Evolutionary conservation across 192 early-diverging fungal genomes (phyloP).

Genomic region (Podila epicladia): DNA sequence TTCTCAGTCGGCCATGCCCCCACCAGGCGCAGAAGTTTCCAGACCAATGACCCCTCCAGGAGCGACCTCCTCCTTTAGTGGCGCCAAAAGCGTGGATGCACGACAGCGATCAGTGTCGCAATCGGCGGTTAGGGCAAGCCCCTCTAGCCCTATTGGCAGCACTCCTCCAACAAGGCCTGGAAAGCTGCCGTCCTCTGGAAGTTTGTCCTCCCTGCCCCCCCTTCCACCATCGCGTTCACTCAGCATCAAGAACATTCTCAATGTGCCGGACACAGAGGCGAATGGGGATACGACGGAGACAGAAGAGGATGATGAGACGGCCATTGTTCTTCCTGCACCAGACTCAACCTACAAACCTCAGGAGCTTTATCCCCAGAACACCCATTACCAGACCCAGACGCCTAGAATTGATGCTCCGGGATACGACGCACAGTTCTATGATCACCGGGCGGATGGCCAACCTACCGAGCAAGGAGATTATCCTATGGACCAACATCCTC

Average conservation of each 20-base stretch:
- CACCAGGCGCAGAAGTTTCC: background rate
- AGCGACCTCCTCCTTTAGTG: too few species aligned
- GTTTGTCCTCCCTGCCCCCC: conserved; percentile 3
- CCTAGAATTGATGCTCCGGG: background rate
- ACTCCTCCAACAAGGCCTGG: background rate
- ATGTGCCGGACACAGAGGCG: conserved; percentile 16
- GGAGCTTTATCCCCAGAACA: background rate
- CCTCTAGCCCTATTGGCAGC: background rate
- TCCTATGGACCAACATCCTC: background rate
- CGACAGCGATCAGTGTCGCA: background rate
- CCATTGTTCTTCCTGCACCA: background rate
- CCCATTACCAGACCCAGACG: background rate
- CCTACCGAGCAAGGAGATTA: background rate
- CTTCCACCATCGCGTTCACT: conserved; percentile 20
- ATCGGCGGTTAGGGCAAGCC: background rate
- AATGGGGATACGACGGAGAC: background rate
- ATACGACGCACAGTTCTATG: background rate
- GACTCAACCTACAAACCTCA: background rate
- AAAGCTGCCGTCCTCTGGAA: background rate
- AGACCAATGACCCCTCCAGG: background rate
- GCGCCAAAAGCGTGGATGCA: background rate
- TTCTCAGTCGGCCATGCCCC: background rate
- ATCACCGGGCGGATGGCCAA: background rate
- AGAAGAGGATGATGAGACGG: background rate
- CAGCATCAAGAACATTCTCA: conserved; percentile 41